Evolutionary conservation across 2,329 filamentous ascomycete species (phyloP).

Genomic region (Penicillium sp.): DNA sequence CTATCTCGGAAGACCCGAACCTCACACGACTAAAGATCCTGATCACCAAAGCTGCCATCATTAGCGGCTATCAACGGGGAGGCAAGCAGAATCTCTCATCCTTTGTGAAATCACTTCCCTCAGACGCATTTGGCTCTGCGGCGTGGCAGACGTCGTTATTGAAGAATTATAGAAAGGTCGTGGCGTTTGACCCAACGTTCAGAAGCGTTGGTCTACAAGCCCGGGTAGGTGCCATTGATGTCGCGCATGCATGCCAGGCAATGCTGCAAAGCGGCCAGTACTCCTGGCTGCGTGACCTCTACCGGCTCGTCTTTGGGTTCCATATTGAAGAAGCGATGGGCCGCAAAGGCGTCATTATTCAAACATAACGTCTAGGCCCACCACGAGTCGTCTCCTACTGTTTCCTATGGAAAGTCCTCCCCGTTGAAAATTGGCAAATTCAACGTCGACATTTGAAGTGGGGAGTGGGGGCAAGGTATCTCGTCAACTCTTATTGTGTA

Average conservation of each 20-base stretch:
- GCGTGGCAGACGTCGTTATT: constrained; percentile 69
- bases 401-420: background rate
- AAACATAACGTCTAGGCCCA: constrained; percentile 22
- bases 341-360: constrained; percentile 57
- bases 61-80: constrained; percentile 71
- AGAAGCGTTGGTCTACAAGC: constrained; percentile 37
- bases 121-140: constrained; percentile 72
- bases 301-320: constrained; percentile 80
- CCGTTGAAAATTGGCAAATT: background rate
- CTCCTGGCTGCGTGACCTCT: constrained; percentile 76
- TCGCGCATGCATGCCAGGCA: constrained; percentile 74
- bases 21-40: constrained; percentile 74
- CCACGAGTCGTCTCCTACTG: background rate
- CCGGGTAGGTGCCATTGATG: constrained; percentile 61
- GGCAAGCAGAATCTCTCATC: constrained; percentile 59
- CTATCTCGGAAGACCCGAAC: constrained; percentile 66
- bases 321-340: constrained; percentile 72
- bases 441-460: background rate
- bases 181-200: constrained; percentile 70
- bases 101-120: constrained; percentile 73
- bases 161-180: constrained; percentile 75
- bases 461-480: background rate
- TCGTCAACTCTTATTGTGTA: background rate
- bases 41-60: constrained; percentile 80
- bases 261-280: constrained; percentile 73